Percentiles rank a stretch among this genome's conserved stretches.
Evolutionary conservation across 169 alveolate genomes (phyloP).

Genomic region (Eimeria maxima): DNA sequence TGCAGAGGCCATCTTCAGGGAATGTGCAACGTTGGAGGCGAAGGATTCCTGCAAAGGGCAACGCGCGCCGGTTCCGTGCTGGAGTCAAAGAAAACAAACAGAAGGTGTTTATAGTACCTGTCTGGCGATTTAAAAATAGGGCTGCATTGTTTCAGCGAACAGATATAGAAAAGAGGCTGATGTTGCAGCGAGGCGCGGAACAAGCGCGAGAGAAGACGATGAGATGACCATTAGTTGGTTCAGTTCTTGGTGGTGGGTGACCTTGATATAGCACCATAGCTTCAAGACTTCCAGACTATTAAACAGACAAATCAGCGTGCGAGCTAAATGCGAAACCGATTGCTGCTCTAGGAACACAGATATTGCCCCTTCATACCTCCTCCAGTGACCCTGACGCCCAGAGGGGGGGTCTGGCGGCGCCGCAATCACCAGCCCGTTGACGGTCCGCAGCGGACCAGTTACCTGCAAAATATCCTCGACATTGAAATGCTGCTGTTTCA

Average conservation of each 20-base stretch:
- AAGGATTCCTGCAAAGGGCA: background rate
- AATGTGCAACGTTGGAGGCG: background rate
- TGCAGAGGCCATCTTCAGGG: constrained; percentile 9
- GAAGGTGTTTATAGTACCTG: constrained; percentile 14
- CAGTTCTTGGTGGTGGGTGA: constrained; percentile 7
- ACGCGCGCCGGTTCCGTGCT: background rate
- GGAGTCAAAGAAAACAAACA: constrained; percentile 19
- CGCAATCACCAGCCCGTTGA: background rate
- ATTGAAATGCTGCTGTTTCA: background rate
- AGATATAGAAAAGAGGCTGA: background rate
- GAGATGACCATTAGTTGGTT: background rate
- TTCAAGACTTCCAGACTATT: constrained; percentile 35
- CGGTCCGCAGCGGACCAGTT: constrained; percentile 13
- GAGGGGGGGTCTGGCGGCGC: constrained; percentile 6
- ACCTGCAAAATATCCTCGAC: background rate
- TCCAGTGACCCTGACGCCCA: constrained; percentile 27
- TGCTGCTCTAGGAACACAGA: background rate
- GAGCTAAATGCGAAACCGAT: constrained; percentile 48
- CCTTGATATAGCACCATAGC: background rate
- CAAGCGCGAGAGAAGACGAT: background rate
- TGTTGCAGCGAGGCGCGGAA: constrained; percentile 24
- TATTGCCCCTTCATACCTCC: background rate
- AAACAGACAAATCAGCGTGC: constrained; percentile 68
- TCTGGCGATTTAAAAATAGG: constrained; percentile 1
- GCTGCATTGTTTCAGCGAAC: constrained; percentile 16